Percentiles rank a stretch among this genome's conserved stretches.
Evolutionary conservation across 176 grass and related monocot species (phyloP).

Genomic region (Carex parvula): DNA sequence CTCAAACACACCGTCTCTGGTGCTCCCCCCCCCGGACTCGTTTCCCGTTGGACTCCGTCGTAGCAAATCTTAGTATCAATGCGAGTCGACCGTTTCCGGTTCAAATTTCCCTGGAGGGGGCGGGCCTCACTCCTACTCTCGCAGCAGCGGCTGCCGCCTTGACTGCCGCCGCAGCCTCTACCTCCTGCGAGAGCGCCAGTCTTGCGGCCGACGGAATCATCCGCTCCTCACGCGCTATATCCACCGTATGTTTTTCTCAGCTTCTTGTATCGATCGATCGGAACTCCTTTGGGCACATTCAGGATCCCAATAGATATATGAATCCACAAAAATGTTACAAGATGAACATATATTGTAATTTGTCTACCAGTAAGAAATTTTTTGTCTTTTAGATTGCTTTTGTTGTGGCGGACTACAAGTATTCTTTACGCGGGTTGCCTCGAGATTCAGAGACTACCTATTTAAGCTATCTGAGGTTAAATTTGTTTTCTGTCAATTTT

Average conservation of each 20-base stretch:
- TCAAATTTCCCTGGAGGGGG: constrained; percentile 10
- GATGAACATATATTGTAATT: neutral
- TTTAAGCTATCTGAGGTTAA: constrained; percentile 69
- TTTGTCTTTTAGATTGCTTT: constrained; percentile 56
- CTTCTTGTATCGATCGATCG: neutral
- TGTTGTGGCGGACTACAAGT: constrained; percentile 76
- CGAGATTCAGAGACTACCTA: constrained; percentile 46
- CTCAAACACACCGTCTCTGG: neutral
- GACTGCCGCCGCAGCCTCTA: constrained; percentile 16
- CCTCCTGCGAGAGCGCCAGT: constrained; percentile 20
- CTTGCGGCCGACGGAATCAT: constrained; percentile 47
- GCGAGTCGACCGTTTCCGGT: constrained; percentile 10
- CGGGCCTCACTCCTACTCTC: constrained; percentile 32
- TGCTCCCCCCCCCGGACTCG: neutral
- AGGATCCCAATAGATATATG: neutral
- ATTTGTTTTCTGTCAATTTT: neutral
- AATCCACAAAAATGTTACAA: neutral
- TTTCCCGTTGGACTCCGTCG: neutral
- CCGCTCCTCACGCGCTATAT: constrained; percentile 74
- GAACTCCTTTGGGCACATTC: neutral
- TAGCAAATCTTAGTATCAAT: constrained; percentile 7
- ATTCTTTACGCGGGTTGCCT: constrained; percentile 45
- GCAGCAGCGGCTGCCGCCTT: constrained; percentile 29
- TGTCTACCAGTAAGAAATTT: neutral
- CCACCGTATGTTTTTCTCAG: constrained; percentile 34